These are phyloP conservation scores for Boletus nobilissimus DNA, from an alignment of 1,284 basidiomycete genomes.

Conservation along the genomic window DNA sequence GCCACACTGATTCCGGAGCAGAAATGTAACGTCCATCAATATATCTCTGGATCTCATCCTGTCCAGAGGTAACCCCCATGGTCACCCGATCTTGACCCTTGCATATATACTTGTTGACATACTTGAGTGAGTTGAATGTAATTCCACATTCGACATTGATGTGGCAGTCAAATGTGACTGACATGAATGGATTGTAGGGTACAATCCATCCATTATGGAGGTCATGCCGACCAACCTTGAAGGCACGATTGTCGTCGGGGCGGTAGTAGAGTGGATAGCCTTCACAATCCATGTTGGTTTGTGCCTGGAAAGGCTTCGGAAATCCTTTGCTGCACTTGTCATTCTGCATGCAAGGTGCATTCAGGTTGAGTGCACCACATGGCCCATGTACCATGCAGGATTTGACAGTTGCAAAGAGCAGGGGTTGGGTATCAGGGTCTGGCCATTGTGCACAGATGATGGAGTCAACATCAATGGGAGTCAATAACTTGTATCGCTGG, in stretches of 20 bases:
- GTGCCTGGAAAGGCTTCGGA: neutral
- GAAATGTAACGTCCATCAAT: conserved; percentile 19
- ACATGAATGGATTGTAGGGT: neutral
- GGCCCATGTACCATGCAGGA: neutral
- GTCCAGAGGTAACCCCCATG: conserved; percentile 19
- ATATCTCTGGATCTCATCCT: conserved; percentile 19
- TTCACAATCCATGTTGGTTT: neutral
- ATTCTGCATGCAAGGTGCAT: neutral
- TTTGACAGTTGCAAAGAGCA: neutral
- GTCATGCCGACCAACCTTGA: neutral
- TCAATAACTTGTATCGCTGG: conserved; percentile 43
- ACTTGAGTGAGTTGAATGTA: conserved; percentile 48
- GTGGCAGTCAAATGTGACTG: conserved; percentile 53
- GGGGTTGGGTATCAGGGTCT: conserved; percentile 35
- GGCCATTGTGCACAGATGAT: conserved; percentile 57
- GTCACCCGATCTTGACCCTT: conserved; percentile 51
- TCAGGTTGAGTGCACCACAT: neutral
- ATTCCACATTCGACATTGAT: conserved; percentile 54
- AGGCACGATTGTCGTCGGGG: conserved; percentile 23
- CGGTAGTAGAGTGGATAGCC: neutral
- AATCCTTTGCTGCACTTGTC: neutral
- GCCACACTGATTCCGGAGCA: conserved; percentile 7
- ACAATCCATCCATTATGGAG: neutral
- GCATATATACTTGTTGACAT: conserved; percentile 55
- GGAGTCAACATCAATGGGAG: conserved; percentile 51